Evolutionary conservation across 345 rosid species (phyloP).

Genomic region (Camelina laxa): DNA sequence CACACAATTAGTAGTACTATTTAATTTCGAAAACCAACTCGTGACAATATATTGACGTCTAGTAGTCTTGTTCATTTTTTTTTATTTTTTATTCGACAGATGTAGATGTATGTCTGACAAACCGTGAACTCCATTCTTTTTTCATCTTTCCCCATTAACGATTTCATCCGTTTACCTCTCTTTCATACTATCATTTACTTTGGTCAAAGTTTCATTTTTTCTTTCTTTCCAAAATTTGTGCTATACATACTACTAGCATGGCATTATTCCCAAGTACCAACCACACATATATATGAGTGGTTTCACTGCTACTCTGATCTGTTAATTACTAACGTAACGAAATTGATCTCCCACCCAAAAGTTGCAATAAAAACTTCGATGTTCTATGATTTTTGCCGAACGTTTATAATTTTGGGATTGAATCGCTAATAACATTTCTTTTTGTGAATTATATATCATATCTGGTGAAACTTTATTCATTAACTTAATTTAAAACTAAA

Average conservation of each 20-base stretch:
- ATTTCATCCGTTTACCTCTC: not conserved
- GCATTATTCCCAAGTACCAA: too few relatives aligned
- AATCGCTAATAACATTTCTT: not conserved
- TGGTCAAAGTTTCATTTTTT: not conserved
- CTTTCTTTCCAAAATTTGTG: not conserved
- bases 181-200: not conserved
- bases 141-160: not conserved
- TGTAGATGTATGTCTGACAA: not conserved
- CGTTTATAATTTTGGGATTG: not conserved
- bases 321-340: not conserved
- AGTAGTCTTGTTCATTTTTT: not conserved
- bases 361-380: not conserved
- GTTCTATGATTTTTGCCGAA: not conserved
- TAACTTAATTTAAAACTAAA: not conserved
- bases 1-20: not conserved
- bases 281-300: too few relatives aligned
- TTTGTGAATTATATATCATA: not conserved
- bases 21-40: not conserved
- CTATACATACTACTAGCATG: not conserved
- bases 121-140: not conserved
- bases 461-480: not conserved
- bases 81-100: too few relatives aligned
- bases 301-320: not conserved
- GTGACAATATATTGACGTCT: constrained; percentile 6
- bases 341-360: not conserved